These are phyloP conservation scores for Silybum marianum DNA, from an alignment of 129 eudicot species.

Conservation along the genomic window DNA sequence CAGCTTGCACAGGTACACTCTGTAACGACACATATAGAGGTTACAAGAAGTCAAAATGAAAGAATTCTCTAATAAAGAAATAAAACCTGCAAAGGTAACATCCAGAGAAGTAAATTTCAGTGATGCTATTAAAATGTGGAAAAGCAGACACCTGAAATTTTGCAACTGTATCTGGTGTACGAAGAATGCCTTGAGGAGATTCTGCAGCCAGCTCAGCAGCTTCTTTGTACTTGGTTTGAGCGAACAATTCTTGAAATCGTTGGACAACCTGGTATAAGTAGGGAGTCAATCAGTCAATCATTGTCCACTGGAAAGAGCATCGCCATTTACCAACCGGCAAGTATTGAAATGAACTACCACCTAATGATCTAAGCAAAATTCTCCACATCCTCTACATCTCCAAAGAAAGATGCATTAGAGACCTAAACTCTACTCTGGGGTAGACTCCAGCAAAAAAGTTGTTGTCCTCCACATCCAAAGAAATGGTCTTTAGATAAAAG, in stretches of 20 bases:
- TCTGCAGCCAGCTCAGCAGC: constrained; percentile 99
- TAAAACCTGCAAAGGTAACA: constrained; percentile 3
- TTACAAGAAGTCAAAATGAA: neutral
- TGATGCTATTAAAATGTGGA: neutral
- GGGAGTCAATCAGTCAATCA: constrained; percentile 12
- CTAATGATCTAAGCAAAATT: neutral
- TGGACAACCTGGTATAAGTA: constrained; percentile 77
- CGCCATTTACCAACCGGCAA: neutral
- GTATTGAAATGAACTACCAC: neutral
- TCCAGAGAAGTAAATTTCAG: neutral
- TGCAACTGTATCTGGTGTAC: constrained; percentile 98
- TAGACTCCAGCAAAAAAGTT: neutral
- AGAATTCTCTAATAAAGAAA: neutral
- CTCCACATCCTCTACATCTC: neutral
- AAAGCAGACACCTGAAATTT: constrained; percentile 73
- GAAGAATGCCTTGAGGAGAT: constrained; percentile 96
- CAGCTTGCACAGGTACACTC: constrained; percentile 99
- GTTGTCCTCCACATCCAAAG: constrained; percentile 3
- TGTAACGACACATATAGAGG: constrained; percentile 34
- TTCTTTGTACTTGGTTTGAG: constrained; percentile 98
- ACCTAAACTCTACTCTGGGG: neutral
- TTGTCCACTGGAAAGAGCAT: neutral
- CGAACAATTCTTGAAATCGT: constrained; percentile 96
- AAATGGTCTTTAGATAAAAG: neutral
- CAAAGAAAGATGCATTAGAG: neutral